These are phyloP conservation scores for Cercospora sesami DNA, from an alignment of 2,329 filamentous ascomycete genomes.

Conservation along the genomic window DNA sequence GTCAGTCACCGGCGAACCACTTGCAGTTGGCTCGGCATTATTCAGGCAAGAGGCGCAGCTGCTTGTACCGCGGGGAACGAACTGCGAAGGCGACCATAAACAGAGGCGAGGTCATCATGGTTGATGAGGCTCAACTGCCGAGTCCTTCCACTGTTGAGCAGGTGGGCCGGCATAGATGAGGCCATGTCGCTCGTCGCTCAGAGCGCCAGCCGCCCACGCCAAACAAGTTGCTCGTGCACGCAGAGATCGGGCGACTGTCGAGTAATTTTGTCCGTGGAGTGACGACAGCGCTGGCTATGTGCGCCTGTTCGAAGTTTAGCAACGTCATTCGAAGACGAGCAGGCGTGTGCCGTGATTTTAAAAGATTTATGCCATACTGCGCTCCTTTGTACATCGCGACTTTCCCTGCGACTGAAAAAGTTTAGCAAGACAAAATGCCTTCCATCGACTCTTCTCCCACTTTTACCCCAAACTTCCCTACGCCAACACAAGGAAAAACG, in stretches of 20 bases:
- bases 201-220: no score
- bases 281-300: background rate
- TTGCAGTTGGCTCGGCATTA: background rate
- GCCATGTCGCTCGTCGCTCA: background rate
- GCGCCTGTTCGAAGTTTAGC: background rate
- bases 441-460: constrained; percentile 16
- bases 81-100: background rate
- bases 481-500: constrained; percentile 29
- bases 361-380: constrained; percentile 17
- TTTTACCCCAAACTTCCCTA: constrained; percentile 25
- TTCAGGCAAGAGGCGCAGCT: no score
- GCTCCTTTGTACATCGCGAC: constrained; percentile 29
- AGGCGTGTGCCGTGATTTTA: background rate
- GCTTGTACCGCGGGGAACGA: background rate
- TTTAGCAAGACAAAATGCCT: constrained; percentile 19
- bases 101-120: background rate
- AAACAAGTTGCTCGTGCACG: background rate
- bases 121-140: background rate
- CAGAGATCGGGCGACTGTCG: background rate
- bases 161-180: background rate
- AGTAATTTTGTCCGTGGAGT: background rate
- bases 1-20: background rate
- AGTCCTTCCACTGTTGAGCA: background rate
- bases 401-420: constrained; percentile 17
- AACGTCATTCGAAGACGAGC: background rate